phyloP scores from a whole-genome alignment of 1,284 basidiomycete genomes.

The Sanghuangporus weigelae region DNA sequence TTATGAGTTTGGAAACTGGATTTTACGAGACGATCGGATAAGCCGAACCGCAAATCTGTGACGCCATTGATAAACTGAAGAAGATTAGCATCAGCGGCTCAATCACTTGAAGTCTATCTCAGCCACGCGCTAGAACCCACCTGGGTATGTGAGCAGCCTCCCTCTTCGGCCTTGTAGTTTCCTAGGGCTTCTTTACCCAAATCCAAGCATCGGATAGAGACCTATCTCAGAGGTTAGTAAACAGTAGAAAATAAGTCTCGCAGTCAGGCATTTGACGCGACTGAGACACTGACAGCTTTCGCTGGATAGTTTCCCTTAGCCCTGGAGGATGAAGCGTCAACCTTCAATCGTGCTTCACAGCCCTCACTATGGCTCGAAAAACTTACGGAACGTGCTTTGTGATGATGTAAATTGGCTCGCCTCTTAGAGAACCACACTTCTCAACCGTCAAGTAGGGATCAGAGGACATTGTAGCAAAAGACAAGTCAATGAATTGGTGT shows the following conservation, averaged over 20 bases:
- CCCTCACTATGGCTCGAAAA: background rate
- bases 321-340: constrained; percentile 2
- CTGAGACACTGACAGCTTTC: constrained; percentile 9
- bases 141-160: constrained; percentile 38
- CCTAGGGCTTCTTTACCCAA: constrained; percentile 35
- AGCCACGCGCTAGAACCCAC: constrained; percentile 20
- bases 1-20: background rate
- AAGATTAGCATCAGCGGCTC: constrained; percentile 14
- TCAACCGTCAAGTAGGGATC: constrained; percentile 36
- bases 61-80: constrained; percentile 37
- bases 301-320: constrained; percentile 12
- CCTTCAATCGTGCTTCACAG: background rate
- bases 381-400: constrained; percentile 40
- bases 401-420: constrained; percentile 39
- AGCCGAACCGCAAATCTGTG: constrained; percentile 32
- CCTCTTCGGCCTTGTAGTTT: constrained; percentile 37
- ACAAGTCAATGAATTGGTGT: background rate
- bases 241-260: background rate
- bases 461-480: constrained; percentile 13
- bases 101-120: constrained; percentile 12
- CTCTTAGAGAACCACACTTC: constrained; percentile 35
- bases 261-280: background rate
- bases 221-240: constrained; percentile 21
- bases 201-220: constrained; percentile 41
- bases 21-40: background rate